A percentile compares a stretch with the other conserved stretches of the same genome.
Evolutionary conservation across 805 yeast genomes (phyloP).

Genomic region (Sungouiozyma ichnusensis): DNA sequence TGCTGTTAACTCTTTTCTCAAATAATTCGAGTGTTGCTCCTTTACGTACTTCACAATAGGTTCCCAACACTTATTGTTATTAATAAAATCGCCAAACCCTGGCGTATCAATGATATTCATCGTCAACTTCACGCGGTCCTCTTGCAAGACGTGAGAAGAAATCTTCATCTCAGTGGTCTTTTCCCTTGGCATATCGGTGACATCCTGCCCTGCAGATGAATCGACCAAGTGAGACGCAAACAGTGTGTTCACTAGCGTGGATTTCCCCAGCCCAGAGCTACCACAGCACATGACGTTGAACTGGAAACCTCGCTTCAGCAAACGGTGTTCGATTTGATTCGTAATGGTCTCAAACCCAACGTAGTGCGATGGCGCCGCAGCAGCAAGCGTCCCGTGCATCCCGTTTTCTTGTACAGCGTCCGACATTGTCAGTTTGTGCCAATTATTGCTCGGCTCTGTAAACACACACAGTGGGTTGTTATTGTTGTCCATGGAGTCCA

Average conservation of each 20-base stretch:
- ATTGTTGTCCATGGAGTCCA: too few species aligned
- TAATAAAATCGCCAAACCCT: conserved; percentile 94
- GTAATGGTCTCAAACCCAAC: conserved; percentile 98
- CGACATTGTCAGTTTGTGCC: too few species aligned
- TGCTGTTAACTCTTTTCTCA: conserved; percentile 90
- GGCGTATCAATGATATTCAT: conserved; percentile 93
- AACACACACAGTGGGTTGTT: too few species aligned
- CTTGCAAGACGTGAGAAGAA: conserved; percentile 58
- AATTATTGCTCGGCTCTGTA: too few species aligned
- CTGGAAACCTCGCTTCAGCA: conserved; percentile 87
- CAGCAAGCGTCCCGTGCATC: not conserved
- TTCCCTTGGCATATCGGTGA: conserved; percentile 34
- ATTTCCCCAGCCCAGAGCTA: conserved; percentile 86
- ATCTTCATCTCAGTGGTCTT: conserved; percentile 80
- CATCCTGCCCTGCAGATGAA: conserved; percentile 53
- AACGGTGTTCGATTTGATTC: conserved; percentile 83
- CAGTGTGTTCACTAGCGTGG: conserved; percentile 82
- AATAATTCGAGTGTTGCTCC: conserved; percentile 85
- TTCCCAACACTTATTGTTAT: conserved; percentile 94
- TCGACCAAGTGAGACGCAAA: conserved; percentile 73
- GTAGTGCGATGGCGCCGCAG: conserved; percentile 48
- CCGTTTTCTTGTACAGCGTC: not conserved
- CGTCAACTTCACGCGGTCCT: conserved; percentile 78
- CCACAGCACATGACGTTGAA: conserved; percentile 93
- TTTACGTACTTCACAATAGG: conserved; percentile 89